These are phyloP conservation scores for Alternaria sp. DNA, from an alignment of 2,329 filamentous ascomycete species.

Conservation along the genomic window DNA sequence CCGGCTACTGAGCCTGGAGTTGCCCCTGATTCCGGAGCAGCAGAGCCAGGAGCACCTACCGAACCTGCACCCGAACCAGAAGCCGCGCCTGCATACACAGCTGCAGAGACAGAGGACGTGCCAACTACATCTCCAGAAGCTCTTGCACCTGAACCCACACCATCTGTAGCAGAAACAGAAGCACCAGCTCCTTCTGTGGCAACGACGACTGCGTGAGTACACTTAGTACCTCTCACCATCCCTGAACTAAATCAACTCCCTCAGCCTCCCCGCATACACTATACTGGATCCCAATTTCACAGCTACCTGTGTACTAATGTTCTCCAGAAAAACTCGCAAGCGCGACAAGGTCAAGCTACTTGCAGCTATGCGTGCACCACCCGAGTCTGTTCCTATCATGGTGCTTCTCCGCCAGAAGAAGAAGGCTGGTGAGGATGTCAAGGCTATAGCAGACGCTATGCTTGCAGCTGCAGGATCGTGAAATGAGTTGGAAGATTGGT, in stretches of 20 bases:
- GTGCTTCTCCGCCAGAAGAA: constrained; percentile 32
- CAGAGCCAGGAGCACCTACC: background rate
- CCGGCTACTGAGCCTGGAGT: background rate
- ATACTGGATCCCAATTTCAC: background rate
- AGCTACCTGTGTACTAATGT: constrained; percentile 3
- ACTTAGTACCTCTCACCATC: background rate
- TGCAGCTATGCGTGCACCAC: constrained; percentile 12
- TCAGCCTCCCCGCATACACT: background rate
- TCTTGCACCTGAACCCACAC: background rate
- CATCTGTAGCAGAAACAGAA: background rate
- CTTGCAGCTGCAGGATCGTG: constrained; percentile 13
- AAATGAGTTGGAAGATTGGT: constrained; percentile 7
- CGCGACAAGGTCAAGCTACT: constrained; percentile 18
- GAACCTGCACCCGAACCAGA: background rate
- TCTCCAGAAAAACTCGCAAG: constrained; percentile 6
- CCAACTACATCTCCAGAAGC: background rate
- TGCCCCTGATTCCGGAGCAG: background rate
- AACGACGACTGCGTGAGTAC: constrained; percentile 12
- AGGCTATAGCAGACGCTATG: constrained; percentile 24
- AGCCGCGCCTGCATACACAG: constrained; percentile 3
- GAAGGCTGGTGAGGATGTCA: constrained; percentile 34
- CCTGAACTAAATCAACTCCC: background rate
- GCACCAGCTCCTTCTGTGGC: constrained; percentile 6
- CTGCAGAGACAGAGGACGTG: background rate
- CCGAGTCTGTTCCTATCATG: constrained; percentile 22